Conservation (phyloP, 352 stramenopile genomes). For the Phytophthora cactorum region DNA sequence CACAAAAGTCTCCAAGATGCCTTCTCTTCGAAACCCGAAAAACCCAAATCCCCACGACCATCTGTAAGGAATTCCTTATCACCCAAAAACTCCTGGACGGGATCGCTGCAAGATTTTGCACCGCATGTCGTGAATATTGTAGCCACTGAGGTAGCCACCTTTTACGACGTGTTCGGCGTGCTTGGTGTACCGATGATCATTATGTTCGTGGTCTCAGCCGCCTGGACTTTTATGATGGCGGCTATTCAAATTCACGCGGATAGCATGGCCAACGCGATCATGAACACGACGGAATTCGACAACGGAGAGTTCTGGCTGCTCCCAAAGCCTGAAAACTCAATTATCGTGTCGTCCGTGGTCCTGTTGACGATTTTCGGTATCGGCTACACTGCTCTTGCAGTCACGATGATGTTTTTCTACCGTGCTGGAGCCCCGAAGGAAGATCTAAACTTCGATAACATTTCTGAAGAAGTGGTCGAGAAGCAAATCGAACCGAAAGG, state of each 20-base stretch:
- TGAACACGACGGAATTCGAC: conserved; percentile 48
- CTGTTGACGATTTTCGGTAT: conserved; percentile 37
- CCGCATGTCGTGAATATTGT: conserved; percentile 18
- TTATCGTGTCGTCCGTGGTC: conserved; percentile 26
- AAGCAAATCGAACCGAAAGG: not conserved
- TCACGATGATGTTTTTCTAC: conserved; percentile 41
- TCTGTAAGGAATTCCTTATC: not conserved
- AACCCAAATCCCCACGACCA: not conserved
- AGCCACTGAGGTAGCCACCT: conserved; percentile 22
- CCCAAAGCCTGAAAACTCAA: conserved; percentile 15
- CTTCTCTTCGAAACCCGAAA: not conserved
- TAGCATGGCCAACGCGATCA: conserved; percentile 41
- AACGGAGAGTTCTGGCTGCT: conserved; percentile 58
- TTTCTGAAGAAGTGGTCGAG: not conserved
- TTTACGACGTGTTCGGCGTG: conserved; percentile 43
- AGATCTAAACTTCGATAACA: not conserved
- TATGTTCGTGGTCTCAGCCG: conserved; percentile 43
- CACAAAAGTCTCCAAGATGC: not conserved
- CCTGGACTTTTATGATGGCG: conserved; percentile 43
- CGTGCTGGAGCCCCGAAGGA: conserved; percentile 9
- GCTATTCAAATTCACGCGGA: conserved; percentile 43
- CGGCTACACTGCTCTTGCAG: conserved; percentile 40
- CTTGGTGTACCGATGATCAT: conserved; percentile 48
- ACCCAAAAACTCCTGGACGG: not conserved
- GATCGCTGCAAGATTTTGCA: not conserved